Evolutionary conservation across 768 basidiomycete genomes (phyloP).

Genomic region (Termitomyces sp.): DNA sequence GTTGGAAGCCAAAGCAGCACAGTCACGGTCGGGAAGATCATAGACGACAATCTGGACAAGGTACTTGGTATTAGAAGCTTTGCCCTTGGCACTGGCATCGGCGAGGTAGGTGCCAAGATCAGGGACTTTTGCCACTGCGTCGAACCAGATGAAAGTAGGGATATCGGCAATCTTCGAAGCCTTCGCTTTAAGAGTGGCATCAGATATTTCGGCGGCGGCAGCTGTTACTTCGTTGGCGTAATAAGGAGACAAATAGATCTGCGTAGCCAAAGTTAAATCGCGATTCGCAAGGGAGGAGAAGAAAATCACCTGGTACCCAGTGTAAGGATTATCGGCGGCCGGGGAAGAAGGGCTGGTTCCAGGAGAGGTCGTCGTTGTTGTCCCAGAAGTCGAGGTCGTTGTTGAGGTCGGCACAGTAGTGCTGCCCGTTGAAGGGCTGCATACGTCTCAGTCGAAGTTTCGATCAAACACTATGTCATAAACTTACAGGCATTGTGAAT

Average conservation of each 20-base stretch:
- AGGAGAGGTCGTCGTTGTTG: conserved; percentile 2
- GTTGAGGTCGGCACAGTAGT: conserved; percentile 4
- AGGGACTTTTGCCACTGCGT: conserved; percentile 48
- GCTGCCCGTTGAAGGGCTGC: conserved; percentile 14
- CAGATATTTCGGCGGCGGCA: conserved; percentile 42
- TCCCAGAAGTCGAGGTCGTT: background rate
- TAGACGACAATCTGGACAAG: conserved; percentile 49
- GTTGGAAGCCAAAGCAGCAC: conserved; percentile 58
- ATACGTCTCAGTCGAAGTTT: background rate
- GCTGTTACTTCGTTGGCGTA: conserved; percentile 49
- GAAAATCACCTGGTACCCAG: conserved; percentile 35
- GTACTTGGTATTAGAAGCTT: conserved; percentile 40
- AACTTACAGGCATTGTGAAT: conserved; percentile 37
- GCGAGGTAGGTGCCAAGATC: conserved; percentile 52
- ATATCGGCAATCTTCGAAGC: conserved; percentile 48
- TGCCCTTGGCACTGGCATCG: conserved; percentile 39
- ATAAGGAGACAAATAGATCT: conserved; percentile 50
- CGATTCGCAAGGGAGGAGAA: background rate
- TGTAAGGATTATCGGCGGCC: conserved; percentile 45
- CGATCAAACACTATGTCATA: background rate
- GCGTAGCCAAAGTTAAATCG: background rate
- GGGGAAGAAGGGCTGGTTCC: conserved; percentile 9
- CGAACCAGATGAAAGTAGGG: conserved; percentile 61
- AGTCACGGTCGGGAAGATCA: conserved; percentile 63
- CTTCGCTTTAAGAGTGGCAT: conserved; percentile 43